Conservation (phyloP, 768 basidiomycete genomes). For the Chiua virens region DNA sequence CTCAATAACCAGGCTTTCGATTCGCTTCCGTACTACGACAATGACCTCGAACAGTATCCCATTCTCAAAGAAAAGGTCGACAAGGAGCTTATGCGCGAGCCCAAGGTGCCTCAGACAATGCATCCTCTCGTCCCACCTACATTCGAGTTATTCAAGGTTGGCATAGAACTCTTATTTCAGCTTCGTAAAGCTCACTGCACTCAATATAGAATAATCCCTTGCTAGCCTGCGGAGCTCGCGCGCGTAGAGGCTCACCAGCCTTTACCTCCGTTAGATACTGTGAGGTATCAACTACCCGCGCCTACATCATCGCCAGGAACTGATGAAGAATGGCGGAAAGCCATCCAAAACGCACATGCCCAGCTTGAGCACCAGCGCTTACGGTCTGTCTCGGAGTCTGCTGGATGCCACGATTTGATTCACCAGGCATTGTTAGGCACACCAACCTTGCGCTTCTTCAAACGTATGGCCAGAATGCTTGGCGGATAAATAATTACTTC, state of each 20-base stretch:
- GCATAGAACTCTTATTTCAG: background rate
- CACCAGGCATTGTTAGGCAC: conserved; percentile 48
- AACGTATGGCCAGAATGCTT: conserved; percentile 87
- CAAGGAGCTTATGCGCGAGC: conserved; percentile 70
- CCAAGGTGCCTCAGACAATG: conserved; percentile 55
- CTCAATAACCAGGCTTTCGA: conserved; percentile 50
- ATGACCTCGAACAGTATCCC: conserved; percentile 80
- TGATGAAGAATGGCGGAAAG: conserved; percentile 74
- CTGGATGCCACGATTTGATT: background rate
- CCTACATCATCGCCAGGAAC: conserved; percentile 61
- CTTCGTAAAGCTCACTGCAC: background rate
- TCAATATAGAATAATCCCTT: conserved; percentile 59
- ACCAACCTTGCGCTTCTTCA: conserved; percentile 82
- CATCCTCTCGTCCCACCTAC: conserved; percentile 74
- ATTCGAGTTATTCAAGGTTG: conserved; percentile 68
- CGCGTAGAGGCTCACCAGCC: conserved; percentile 71
- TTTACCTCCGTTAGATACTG: conserved; percentile 64
- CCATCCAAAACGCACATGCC: conserved; percentile 73
- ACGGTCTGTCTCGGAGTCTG: conserved; percentile 46
- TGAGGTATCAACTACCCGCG: conserved; percentile 73
- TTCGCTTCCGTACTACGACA: conserved; percentile 93
- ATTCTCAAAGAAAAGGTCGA: conserved; percentile 73
- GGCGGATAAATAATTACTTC: conserved; percentile 89
- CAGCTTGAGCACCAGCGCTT: conserved; percentile 85
- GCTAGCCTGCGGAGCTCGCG: conserved; percentile 68